Evolutionary conservation across 768 basidiomycete species (phyloP).

Genomic region (Phaeotremella skinneri): DNA sequence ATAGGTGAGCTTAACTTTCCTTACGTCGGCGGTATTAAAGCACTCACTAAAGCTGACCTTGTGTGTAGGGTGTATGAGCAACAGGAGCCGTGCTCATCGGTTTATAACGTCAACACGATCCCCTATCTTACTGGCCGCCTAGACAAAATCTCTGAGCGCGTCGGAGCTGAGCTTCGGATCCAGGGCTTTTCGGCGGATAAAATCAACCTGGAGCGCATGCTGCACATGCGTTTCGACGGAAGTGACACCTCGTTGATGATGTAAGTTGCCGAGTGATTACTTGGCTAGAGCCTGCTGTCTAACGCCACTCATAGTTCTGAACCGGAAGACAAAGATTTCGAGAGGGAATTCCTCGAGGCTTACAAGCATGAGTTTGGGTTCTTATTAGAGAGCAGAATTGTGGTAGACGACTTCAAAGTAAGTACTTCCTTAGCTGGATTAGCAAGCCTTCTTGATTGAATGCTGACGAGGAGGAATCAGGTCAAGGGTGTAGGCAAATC

Average conservation of each 20-base stretch:
- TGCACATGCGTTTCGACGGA: slow-evolving; percentile 50
- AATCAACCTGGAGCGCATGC: slow-evolving; percentile 68
- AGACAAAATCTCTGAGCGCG: slow-evolving; percentile 65
- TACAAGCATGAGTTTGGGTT: slow-evolving; percentile 92
- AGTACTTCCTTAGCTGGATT: slow-evolving; percentile 57
- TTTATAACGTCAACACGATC: slow-evolving; percentile 63
- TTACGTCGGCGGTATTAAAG: neutral
- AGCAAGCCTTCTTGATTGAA: slow-evolving; percentile 56
- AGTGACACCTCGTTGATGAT: slow-evolving; percentile 85
- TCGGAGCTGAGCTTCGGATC: slow-evolving; percentile 63
- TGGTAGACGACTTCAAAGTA: slow-evolving; percentile 93
- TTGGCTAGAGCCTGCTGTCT: neutral
- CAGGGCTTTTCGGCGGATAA: slow-evolving; percentile 78
- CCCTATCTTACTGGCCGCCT: slow-evolving; percentile 63
- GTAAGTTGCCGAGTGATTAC: neutral
- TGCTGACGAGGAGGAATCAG: neutral
- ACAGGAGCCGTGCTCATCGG: slow-evolving; percentile 83
- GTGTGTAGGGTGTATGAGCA: slow-evolving; percentile 58
- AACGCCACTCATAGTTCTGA: slow-evolving; percentile 14
- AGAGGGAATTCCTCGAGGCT: slow-evolving; percentile 69
- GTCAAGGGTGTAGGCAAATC: slow-evolving; percentile 5
- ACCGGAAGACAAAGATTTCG: slow-evolving; percentile 68
- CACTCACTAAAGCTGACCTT: neutral
- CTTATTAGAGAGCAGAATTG: slow-evolving; percentile 77
- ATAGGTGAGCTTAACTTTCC: slow-evolving; percentile 29